Base-by-base conservation (phyloP, 2,329 filamentous ascomycete species). In the Hortaea sp. region DNA sequence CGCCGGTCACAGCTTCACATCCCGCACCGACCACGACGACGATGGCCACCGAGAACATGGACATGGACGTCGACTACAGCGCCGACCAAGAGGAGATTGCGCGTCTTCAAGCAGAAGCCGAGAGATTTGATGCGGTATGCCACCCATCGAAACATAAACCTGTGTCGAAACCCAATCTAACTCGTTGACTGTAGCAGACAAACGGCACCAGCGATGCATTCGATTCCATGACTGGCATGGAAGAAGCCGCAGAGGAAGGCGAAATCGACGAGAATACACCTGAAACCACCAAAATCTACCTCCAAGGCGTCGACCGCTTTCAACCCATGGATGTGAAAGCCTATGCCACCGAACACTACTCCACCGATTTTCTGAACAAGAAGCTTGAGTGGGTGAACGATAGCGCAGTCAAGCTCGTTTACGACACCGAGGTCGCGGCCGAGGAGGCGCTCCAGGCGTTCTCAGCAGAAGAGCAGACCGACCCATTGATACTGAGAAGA, bases 331-430 rank as follows among this genome's bases (percentile, higher is more conserved):
- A 95, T 53, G 83, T 97, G 57, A 82, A 84, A 56, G 72, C 76
- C 49, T 95, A 88, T 57, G 55, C 59, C 34, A 44, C 49, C 29
- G 78, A 87, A 6, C 78, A 92, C 63, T 88, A 77, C 58, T 27
- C 49, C 32, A n/a, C 9, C 2, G 32, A 9, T 9, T 20, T 20
- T 20, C 32, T 35, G 32, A 9, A 9, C n/a, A 63, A 66, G 10
- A 71, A 74, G 46, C 60, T 69, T 44, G 88, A 97, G 68, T 98
- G 92, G 92, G 88, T 98, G 54, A 87, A 97, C 63, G 92, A 98
- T 65, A 82, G 79, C 5, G 90, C 88, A 0, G 87, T 88, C 51
- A 97, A 97, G 62, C 72, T 95, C 44, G 67, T 94, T 44, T 97
- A 92, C 68, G 71, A 72, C 47, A 73, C 69, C 32, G 60, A 71